Evolutionary conservation across 202 grass and related monocot genomes (phyloP).

Genomic region (Panicum virgatum): DNA sequence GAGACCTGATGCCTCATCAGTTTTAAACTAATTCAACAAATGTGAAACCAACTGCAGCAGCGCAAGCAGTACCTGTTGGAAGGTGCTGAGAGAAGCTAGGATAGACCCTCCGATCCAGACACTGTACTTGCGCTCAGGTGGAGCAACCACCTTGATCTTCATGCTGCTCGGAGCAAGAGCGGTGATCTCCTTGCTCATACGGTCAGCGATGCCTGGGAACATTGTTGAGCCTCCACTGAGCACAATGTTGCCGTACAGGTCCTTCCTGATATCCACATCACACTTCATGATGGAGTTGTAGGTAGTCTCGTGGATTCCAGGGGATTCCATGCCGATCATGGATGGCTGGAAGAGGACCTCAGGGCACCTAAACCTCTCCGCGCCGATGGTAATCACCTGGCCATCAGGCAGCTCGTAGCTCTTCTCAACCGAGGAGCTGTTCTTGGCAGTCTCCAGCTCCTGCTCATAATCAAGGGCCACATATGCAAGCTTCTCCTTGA

Average conservation of each 20-base stretch:
- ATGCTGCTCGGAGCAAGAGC: slow-evolving; percentile 57
- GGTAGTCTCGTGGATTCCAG: slow-evolving; percentile 58
- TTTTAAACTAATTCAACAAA: background rate
- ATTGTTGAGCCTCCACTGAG: slow-evolving; percentile 54
- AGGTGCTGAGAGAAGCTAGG: slow-evolving; percentile 57
- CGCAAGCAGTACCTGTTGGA: slow-evolving; percentile 41
- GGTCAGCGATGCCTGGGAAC: slow-evolving; percentile 54
- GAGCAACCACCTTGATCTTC: slow-evolving; percentile 57
- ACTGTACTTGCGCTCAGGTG: slow-evolving; percentile 57
- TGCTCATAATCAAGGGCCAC: slow-evolving; percentile 49
- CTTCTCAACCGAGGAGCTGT: slow-evolving; percentile 55
- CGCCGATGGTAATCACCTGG: slow-evolving; percentile 54
- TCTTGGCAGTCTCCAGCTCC: slow-evolving; percentile 50
- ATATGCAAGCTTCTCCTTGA: slow-evolving; percentile 54
- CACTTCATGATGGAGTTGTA: slow-evolving; percentile 65
- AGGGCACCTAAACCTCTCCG: slow-evolving; percentile 56
- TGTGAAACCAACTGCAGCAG: background rate
- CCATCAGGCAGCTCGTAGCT: slow-evolving; percentile 55
- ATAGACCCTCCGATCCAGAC: slow-evolving; percentile 63
- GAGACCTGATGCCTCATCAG: background rate
- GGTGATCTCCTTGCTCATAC: slow-evolving; percentile 60
- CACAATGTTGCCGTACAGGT: slow-evolving; percentile 59
- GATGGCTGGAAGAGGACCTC: slow-evolving; percentile 64
- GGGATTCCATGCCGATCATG: slow-evolving; percentile 56
- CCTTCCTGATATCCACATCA: slow-evolving; percentile 55